Evolutionary conservation across 495 filamentous ascomycete genomes (phyloP), one percentile per base, ranked within the genome.

Genomic region (Aspergillus hancockii): DNA sequence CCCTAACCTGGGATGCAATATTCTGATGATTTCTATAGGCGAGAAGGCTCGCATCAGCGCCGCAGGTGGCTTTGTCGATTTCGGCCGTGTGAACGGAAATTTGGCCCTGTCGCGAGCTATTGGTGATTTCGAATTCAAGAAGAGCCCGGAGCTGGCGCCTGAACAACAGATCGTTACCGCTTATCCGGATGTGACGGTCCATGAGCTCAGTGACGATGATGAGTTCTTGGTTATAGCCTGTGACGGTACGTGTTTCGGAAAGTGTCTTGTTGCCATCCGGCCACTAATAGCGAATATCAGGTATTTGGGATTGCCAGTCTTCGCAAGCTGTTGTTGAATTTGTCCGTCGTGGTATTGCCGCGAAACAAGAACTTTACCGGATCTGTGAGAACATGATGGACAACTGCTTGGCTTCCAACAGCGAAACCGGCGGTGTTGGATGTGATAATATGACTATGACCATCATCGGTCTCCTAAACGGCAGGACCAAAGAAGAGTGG

Each of bases 301-400:
- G 94, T 67, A 98, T 98, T 72, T 98, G 94, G 94, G 94, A 98
- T 74, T 98, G 95, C 75, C 93, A 97, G 70, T 96, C 94, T 56
- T 98, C 95, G 50, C 94, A 98, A 77, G 89, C 92, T 25, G 95
- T 98, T 18, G 83, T 98, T 55, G 94, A 98, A 68, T 98, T 98
- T 69, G 95, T 98, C 62, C 85, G 94, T 67, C 85, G 95, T 63
- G 95, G 94, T 38, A 96, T 98, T 71, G 91, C 91, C 21, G 93
- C 92, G 19, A 94, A 96, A 79, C 94, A 98, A 76, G 88, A 93
- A 31, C 83, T 98, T 19, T 84, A 90, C 50, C 87, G 88, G 67
- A 97, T 98, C 67, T 96, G 92, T 75, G 94, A 98, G 79, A 98
- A 98, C 79, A 95, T 98, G 92, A 98, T 98, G 94, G 93, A 98